Evolutionary conservation across 108 stramenopile genomes (phyloP).

Genomic region (Nitzschia sp.): DNA sequence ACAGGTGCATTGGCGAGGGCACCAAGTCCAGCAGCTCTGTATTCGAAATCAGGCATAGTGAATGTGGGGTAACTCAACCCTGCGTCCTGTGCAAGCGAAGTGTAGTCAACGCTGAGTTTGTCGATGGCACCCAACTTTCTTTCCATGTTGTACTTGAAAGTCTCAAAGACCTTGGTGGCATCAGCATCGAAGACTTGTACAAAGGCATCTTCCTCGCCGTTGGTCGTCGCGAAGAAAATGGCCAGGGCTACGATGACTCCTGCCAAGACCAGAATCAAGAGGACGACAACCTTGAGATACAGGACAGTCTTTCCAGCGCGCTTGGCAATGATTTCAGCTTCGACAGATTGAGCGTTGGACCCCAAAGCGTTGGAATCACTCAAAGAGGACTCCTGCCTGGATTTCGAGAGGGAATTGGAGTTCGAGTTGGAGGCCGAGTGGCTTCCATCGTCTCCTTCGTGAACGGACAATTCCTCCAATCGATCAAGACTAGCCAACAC

Average conservation of each 20-base stretch:
- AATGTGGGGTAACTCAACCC: constrained; percentile 3
- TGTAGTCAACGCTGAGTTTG: constrained; percentile 5
- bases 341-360: not conserved
- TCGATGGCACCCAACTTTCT: constrained; percentile 18
- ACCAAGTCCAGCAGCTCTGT: not conserved
- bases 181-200: constrained; percentile 6
- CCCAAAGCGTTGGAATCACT: not conserved
- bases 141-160: constrained; percentile 18
- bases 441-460: constrained; percentile 3
- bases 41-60: constrained; percentile 19
- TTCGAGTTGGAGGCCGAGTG: not conserved
- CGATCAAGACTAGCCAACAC: constrained; percentile 20
- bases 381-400: not conserved
- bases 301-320: constrained; percentile 5
- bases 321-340: constrained; percentile 15
- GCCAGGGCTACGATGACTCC: constrained; percentile 7
- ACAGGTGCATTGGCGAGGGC: not conserved
- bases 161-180: constrained; percentile 21
- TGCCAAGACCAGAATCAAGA: constrained; percentile 10
- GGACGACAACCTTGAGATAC: constrained; percentile 10
- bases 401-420: not conserved
- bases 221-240: constrained; percentile 12
- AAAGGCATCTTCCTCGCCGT: constrained; percentile 14
- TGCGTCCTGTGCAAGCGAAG: constrained; percentile 14
- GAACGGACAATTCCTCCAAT: constrained; percentile 9